Conservation (phyloP, 768 basidiomycete species). For the Cyclocybe aegerita region DNA sequence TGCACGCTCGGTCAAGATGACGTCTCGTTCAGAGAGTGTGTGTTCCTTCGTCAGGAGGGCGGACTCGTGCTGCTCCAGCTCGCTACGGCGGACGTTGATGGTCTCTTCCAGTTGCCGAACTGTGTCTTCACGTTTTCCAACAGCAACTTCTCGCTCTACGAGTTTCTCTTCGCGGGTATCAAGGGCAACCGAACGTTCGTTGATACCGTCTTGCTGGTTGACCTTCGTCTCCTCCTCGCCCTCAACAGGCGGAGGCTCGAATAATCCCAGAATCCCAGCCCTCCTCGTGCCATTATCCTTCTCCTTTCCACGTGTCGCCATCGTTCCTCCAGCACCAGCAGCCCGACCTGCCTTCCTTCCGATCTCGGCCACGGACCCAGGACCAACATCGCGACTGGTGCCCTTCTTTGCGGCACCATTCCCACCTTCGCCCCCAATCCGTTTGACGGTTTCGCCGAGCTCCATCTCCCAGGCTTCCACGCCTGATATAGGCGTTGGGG, state of each 20-base stretch:
- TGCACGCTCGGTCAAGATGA: constrained; percentile 3
- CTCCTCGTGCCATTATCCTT: neutral
- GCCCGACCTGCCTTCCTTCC: constrained; percentile 3
- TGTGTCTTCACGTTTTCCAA: neutral
- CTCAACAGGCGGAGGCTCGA: no score
- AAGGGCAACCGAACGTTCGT: neutral
- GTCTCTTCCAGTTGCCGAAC: constrained; percentile 1
- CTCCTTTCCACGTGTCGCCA: neutral
- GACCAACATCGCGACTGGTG: neutral
- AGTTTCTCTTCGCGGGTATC: constrained; percentile 4
- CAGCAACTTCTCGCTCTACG: neutral
- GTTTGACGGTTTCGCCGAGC: constrained; percentile 27
- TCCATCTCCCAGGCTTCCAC: constrained; percentile 29
- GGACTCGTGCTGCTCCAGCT: neutral
- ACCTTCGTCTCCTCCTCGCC: neutral
- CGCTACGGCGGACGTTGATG: neutral
- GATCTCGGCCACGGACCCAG: constrained; percentile 4
- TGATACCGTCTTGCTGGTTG: neutral
- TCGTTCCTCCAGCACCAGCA: neutral
- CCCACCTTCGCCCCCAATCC: constrained; percentile 6
- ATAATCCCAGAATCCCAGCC: neutral
- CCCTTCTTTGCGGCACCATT: neutral
- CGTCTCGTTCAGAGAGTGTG: neutral
- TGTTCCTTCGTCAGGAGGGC: neutral
- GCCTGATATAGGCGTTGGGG: constrained; percentile 13